Base-by-base conservation (phyloP, 805 yeast species). In the Teunomyces funiuensis region DNA sequence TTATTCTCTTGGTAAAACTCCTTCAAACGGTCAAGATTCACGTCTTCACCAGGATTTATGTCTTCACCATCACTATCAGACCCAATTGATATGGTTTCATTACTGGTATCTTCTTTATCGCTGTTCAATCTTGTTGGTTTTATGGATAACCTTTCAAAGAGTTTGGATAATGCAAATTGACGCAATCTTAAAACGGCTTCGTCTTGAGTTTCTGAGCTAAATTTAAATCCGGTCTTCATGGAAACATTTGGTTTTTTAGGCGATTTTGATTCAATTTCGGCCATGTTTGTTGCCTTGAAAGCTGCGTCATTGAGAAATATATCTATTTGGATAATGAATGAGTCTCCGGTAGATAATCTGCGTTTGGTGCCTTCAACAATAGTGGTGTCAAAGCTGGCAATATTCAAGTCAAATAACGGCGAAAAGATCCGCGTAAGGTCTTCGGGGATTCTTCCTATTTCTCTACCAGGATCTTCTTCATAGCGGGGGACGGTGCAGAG, bases 381-480 rank as follows among this genome's bases (percentile, higher is more conserved):
- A 0, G 78, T 71, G 1, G 79, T 79, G 28, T 76, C 75, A 50
- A 87, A 81, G 2, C 57, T 54, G 28, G 85, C 76, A 3, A 80
- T 68, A 6, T 71, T 67, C 7, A 76, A 60, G 40, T 79, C 85
- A 2, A 86, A 41, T 23, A 89, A 66, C 0, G 95, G 88, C 3
- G 82, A 75, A 7, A 90, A 55, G 8, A 82, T 73, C 4, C 74
- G 62, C 0, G 95, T 88, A 22, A 79, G 67, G 37, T 79, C 85
- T 47, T 83, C 89, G 0, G 87, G 82, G 1, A 87, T 57, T 49
- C 96, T 74, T 0, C 93, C 97, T 22, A 90, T 68, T 55, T 87
- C 96, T 44, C 85, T 49, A 9, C 57, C 64, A n/a, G 45, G 50
- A 10, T 60, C 50, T 1, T 42, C 44, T 8, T 50, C 50, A 22